Percentiles rank a stretch among this genome's conserved stretches.
These are phyloP conservation scores for Uromyces viciae-fabae DNA, from an alignment of 1,284 basidiomycete genomes.

Conservation along the genomic window DNA sequence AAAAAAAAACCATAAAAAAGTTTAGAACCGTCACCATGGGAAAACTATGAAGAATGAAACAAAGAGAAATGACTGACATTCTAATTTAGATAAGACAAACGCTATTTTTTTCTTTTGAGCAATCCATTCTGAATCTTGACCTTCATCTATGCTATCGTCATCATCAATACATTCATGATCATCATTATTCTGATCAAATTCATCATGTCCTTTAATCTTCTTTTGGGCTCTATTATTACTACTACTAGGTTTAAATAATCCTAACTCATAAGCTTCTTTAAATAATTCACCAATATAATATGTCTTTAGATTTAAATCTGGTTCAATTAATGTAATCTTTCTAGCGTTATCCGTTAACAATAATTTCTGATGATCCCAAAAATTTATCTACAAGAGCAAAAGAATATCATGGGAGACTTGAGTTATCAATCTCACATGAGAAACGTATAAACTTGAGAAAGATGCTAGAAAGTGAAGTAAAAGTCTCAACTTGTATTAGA, in stretches of 20 bases:
- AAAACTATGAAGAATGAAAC: neutral
- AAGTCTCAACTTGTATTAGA: conserved; percentile 69
- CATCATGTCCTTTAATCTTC: neutral
- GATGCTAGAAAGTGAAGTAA: neutral
- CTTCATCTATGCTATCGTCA: conserved; percentile 14
- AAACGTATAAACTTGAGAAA: neutral
- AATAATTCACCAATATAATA: conserved; percentile 44
- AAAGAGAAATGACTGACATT: conserved; percentile 28
- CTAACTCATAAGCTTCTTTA: conserved; percentile 42
- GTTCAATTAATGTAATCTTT: conserved; percentile 41
- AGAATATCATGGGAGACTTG: neutral
- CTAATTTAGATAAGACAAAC: conserved; percentile 41
- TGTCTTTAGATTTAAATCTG: conserved; percentile 33
- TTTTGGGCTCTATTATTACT: neutral
- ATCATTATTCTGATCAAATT: neutral
- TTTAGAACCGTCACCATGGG: neutral
- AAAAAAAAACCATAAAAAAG: neutral
- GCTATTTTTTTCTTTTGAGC: conserved; percentile 32
- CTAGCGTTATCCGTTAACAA: conserved; percentile 30
- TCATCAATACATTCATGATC: neutral
- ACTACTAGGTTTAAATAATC: conserved; percentile 28
- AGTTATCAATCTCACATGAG: neutral
- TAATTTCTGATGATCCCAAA: conserved; percentile 45
- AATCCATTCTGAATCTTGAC: conserved; percentile 24
- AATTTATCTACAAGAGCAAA: conserved; percentile 25